phyloP scores from a whole-genome alignment of 768 basidiomycete genomes.

The Polyporus arcularius region DNA sequence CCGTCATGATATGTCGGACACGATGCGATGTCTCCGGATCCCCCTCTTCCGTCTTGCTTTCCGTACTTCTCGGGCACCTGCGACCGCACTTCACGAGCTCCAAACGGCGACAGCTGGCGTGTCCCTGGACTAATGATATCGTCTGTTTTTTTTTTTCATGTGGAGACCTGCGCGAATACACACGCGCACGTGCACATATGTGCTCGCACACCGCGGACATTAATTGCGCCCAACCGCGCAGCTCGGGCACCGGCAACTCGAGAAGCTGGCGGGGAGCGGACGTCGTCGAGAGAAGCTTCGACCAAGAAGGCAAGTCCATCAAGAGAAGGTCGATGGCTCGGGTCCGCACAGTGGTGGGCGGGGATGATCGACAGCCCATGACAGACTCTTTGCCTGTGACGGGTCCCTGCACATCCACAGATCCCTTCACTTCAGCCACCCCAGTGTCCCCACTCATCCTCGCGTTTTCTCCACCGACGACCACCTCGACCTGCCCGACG shows the following conservation, averaged over 20 bases:
- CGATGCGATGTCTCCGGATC: no score
- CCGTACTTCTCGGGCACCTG: no score
- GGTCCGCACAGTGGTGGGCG: neutral
- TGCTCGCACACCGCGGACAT: no score
- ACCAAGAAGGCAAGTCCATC: constrained; percentile 10
- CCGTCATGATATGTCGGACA: constrained; percentile 1
- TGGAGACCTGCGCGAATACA: no score
- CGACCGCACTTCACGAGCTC: no score
- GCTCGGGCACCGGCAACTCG: no score
- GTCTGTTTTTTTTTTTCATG: neutral
- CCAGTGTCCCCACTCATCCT: neutral
- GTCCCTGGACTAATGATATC: no score
- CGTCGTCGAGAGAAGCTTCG: neutral
- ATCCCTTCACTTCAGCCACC: constrained; percentile 10
- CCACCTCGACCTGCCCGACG: neutral
- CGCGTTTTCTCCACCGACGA: neutral
- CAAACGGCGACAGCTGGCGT: no score
- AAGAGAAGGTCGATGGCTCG: neutral
- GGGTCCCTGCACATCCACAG: neutral
- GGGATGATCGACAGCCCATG: constrained; percentile 6
- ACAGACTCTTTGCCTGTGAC: constrained; percentile 14
- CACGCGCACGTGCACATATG: no score
- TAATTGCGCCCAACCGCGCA: no score
- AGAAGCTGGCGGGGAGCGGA: no score
- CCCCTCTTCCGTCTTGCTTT: no score